phyloP scores from a whole-genome alignment of 1,284 basidiomycete genomes.

The Vanrija humicola region DNA sequence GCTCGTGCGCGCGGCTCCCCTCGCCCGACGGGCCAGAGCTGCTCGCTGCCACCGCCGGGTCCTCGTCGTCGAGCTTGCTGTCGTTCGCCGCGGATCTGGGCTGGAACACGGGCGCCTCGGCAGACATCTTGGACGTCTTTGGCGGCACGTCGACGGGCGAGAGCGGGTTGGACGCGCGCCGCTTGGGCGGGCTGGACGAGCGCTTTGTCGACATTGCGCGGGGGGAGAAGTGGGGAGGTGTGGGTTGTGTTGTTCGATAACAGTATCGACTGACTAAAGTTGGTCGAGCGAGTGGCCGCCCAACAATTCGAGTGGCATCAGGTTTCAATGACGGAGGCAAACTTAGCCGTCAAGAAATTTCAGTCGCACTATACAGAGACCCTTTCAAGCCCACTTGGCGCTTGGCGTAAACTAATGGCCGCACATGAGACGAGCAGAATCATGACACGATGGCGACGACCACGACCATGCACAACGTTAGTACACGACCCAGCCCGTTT shows the following conservation, averaged over 20 bases:
- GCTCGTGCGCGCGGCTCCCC: constrained; percentile 8
- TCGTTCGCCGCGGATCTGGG: constrained; percentile 13
- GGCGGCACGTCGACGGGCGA: constrained; percentile 9
- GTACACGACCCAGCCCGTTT: background rate
- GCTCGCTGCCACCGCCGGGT: constrained; percentile 16
- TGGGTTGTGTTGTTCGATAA: background rate
- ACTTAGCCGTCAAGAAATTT: too few species aligned
- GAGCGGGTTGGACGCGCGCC: constrained; percentile 25
- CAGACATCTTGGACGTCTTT: constrained; percentile 43
- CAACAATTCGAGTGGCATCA: too few species aligned
- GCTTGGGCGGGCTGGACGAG: constrained; percentile 22
- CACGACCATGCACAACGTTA: background rate
- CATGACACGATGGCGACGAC: background rate
- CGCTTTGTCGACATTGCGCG: constrained; percentile 11
- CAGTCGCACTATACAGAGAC: too few species aligned
- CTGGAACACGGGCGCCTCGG: constrained; percentile 39
- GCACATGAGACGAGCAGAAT: background rate
- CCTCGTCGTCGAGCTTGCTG: constrained; percentile 6
- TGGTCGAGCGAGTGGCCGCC: too few species aligned
- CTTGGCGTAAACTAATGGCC: too few species aligned
- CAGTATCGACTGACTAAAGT: constrained; percentile 2
- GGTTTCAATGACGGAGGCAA: too few species aligned
- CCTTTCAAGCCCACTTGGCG: too few species aligned
- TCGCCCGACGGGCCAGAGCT: background rate
- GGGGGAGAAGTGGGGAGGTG: background rate